Conservation (phyloP, 176 grass and related monocot genomes). For the Carex cristatella region DNA sequence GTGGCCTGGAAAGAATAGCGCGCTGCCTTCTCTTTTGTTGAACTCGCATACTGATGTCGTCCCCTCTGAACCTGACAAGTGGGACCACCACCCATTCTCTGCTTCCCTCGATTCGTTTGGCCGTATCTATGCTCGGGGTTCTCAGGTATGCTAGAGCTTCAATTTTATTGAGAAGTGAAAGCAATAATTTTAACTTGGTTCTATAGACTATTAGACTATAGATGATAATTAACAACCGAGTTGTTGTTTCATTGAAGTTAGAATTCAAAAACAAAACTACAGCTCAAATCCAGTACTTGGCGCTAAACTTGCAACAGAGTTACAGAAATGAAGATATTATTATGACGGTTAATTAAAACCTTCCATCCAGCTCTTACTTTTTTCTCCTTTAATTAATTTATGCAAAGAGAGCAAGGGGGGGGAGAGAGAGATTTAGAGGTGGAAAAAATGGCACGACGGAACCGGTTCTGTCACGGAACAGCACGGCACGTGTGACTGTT, state of each 20-base stretch:
- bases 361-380: not conserved
- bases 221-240: not conserved
- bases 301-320: not conserved
- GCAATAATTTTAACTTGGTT: not conserved
- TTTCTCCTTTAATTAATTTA: not conserved
- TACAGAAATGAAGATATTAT: not conserved
- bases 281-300: not conserved
- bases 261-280: not conserved
- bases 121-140: conserved; percentile 77
- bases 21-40: conserved; percentile 65
- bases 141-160: conserved; percentile 39
- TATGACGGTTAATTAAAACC: not conserved
- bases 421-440: not conserved
- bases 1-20: conserved; percentile 56
- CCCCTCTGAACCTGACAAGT: conserved; percentile 76
- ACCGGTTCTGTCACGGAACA: no score
- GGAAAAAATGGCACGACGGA: no score
- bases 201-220: not conserved
- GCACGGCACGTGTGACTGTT: no score
- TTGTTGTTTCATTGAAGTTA: not conserved
- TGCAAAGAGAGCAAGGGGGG: not conserved
- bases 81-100: conserved; percentile 78
- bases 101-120: conserved; percentile 54
- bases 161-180: not conserved
- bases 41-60: conserved; percentile 99